These are phyloP conservation scores for Ceratocystis cacaofunesta DNA, from an alignment of 2,329 filamentous ascomycete genomes.

Conservation along the genomic window DNA sequence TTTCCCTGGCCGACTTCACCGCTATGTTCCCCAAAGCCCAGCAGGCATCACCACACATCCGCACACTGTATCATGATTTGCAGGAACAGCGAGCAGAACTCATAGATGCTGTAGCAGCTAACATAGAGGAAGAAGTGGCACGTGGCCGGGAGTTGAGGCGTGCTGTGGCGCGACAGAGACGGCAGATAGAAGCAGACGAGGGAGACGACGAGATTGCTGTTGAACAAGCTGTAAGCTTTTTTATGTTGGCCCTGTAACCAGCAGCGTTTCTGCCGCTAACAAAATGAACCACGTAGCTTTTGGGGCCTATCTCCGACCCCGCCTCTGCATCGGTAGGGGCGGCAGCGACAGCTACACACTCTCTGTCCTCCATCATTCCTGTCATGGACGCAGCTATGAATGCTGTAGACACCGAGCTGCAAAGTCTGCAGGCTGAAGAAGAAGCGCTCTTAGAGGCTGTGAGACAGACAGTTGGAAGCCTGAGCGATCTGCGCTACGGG, in stretches of 20 bases:
- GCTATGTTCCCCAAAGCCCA: slow-evolving; percentile 57
- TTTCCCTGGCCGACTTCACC: slow-evolving; percentile 61
- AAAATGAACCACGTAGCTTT: not conserved
- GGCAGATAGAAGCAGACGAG: slow-evolving; percentile 32
- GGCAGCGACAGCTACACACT: slow-evolving; percentile 38
- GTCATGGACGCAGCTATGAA: slow-evolving; percentile 53
- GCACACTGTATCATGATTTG: slow-evolving; percentile 62
- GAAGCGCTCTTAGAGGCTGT: slow-evolving; percentile 44
- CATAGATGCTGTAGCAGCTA: slow-evolving; percentile 50
- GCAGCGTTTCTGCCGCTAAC: not conserved
- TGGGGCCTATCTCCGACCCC: slow-evolving; percentile 18
- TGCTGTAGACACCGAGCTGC: slow-evolving; percentile 54
- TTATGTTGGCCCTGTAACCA: not conserved
- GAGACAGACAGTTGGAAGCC: slow-evolving; percentile 48
- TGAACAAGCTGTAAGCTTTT: slow-evolving; percentile 36
- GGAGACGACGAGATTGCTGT: slow-evolving; percentile 51
- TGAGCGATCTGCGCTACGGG: slow-evolving; percentile 75
- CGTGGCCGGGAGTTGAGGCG: slow-evolving; percentile 37
- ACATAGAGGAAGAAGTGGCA: slow-evolving; percentile 47
- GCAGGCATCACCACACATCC: slow-evolving; percentile 49
- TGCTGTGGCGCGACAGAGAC: slow-evolving; percentile 39
- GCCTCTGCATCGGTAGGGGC: slow-evolving; percentile 24
- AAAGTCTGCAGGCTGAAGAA: slow-evolving; percentile 49
- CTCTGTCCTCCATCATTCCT: slow-evolving; percentile 47
- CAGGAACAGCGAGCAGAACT: slow-evolving; percentile 57